These are phyloP conservation scores for Talaromyces trachyspermus DNA, from an alignment of 495 filamentous ascomycete species.

Conservation along the genomic window DNA sequence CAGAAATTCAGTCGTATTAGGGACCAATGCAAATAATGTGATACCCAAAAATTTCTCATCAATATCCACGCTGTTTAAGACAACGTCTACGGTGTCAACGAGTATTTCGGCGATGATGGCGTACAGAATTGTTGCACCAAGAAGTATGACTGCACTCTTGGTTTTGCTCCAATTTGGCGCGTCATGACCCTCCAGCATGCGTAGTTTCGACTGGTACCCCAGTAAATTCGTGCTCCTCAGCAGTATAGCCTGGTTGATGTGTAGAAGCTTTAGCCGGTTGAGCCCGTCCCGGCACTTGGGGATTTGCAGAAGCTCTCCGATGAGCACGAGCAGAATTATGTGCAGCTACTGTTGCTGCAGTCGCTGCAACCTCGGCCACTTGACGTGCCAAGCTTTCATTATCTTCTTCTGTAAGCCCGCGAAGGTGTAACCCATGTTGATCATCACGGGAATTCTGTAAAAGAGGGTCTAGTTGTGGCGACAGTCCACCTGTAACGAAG, in stretches of 20 bases:
- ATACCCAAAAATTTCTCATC: conserved; percentile 98
- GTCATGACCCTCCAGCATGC: conserved; percentile 69
- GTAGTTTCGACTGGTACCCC: conserved; percentile 30
- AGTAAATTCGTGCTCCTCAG: conserved; percentile 36
- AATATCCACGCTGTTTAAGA: conserved; percentile 79
- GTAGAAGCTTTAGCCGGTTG: conserved; percentile 20
- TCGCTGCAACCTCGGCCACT: conserved; percentile 86
- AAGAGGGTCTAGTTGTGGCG: conserved; percentile 66
- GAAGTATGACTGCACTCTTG: conserved; percentile 82
- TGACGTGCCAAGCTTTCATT: conserved; percentile 74
- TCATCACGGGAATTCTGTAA: conserved; percentile 16
- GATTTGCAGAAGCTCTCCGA: conserved; percentile 38
- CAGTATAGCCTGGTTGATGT: conserved; percentile 19
- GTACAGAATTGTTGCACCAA: conserved; percentile 87
- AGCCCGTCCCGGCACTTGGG: conserved; percentile 22
- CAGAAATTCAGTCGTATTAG: conserved; percentile 97
- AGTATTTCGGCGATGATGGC: conserved; percentile 95
- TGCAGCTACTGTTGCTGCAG: conserved; percentile 79
- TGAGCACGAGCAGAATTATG: conserved; percentile 56
- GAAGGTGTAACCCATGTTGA: conserved; percentile 34
- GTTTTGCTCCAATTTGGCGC: conserved; percentile 94
- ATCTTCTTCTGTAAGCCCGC: conserved; percentile 61
- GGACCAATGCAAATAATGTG: conserved; percentile 92
- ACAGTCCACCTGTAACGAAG: conserved; percentile 22
- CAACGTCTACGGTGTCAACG: conserved; percentile 92